Percentiles rank a stretch among this genome's conserved stretches.
Evolutionary conservation across 306 rosid genomes (phyloP).

Genomic region (Malus fusca): DNA sequence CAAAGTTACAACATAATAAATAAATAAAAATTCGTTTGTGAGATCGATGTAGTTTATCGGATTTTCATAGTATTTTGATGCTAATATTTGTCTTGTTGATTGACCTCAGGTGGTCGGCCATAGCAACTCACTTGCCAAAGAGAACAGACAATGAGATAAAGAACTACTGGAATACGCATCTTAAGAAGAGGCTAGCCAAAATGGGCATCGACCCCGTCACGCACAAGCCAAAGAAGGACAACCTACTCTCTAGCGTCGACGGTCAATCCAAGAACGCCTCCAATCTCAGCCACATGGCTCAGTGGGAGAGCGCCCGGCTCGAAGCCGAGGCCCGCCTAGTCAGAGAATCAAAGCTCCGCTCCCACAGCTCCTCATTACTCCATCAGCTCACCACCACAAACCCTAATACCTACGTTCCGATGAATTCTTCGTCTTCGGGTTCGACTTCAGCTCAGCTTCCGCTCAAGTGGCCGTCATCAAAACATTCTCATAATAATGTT

Average conservation of each 20-base stretch:
- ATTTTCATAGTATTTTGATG: neutral
- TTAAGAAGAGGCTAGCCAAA: slow-evolving; percentile 85
- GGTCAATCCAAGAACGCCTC: slow-evolving; percentile 82
- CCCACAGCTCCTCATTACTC: slow-evolving; percentile 29
- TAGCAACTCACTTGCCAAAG: slow-evolving; percentile 95
- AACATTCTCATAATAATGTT: neutral
- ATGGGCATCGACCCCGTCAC: slow-evolving; percentile 97
- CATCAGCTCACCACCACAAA: slow-evolving; percentile 26
- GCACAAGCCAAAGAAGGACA: slow-evolving; percentile 85
- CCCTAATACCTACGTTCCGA: no score
- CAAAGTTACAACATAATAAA: no score
- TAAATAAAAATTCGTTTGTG: neutral
- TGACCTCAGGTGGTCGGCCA: slow-evolving; percentile 90
- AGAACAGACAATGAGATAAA: slow-evolving; percentile 96
- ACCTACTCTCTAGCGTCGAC: slow-evolving; percentile 45
- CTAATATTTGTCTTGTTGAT: slow-evolving; percentile 1
- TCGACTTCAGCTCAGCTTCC: neutral
- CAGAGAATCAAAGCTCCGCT: slow-evolving; percentile 73
- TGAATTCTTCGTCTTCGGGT: neutral
- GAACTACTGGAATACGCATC: slow-evolving; percentile 97
- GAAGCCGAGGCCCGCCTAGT: slow-evolving; percentile 98
- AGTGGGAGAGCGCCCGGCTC: slow-evolving; percentile 98
- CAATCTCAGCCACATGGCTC: slow-evolving; percentile 95
- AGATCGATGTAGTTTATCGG: neutral
- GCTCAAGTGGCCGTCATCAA: neutral